Conservation (phyloP, 2,329 filamentous ascomycete genomes). For the Calonectria multiphialidica region DNA sequence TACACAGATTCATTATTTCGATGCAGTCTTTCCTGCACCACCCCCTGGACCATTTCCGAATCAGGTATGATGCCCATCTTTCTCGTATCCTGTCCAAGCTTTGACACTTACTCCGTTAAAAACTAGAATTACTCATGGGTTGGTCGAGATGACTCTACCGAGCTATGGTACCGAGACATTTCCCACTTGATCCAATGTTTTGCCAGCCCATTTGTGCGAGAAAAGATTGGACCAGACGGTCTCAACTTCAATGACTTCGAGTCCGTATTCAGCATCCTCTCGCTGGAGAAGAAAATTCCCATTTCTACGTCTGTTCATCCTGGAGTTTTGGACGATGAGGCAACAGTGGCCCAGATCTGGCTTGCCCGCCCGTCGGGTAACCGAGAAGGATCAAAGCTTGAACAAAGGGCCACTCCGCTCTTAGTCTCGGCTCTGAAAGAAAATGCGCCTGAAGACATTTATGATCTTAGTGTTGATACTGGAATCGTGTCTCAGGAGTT, state of each 20-base stretch:
- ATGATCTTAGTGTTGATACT: background rate
- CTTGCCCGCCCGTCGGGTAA: background rate
- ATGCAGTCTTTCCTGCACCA: background rate
- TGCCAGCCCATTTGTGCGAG: background rate
- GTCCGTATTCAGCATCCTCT: background rate
- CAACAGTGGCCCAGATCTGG: background rate
- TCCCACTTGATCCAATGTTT: background rate
- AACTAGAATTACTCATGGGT: background rate
- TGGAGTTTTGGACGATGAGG: background rate
- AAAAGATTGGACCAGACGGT: background rate
- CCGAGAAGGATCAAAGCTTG: background rate
- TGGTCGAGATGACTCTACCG: background rate
- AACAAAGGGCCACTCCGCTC: background rate
- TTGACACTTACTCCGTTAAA: background rate
- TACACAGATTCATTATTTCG: background rate
- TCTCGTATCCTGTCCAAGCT: background rate
- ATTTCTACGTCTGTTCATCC: background rate
- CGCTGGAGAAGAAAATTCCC: background rate
- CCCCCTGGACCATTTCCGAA: background rate
- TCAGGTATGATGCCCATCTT: background rate
- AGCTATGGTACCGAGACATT: background rate
- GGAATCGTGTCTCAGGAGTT: background rate
- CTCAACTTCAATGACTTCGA: background rate
- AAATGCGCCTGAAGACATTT: background rate
- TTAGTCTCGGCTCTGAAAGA: background rate